A percentile compares a stretch with the other conserved stretches of the same genome.
Evolutionary conservation across 176 grass and related monocot species (phyloP).

Genomic region (Musa schizocarpa): DNA sequence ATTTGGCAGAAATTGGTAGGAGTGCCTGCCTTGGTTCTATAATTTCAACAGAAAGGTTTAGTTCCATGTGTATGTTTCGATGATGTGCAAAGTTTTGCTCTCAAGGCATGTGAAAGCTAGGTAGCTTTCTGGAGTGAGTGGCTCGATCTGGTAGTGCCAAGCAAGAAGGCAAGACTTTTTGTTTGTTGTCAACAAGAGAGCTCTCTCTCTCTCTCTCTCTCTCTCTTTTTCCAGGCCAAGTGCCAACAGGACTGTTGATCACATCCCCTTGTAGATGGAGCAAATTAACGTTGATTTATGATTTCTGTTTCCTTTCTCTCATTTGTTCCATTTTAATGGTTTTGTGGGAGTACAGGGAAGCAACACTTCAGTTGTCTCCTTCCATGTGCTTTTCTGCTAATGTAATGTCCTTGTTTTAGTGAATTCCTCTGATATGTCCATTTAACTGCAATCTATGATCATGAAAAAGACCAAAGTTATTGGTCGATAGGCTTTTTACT

Average conservation of each 20-base stretch:
- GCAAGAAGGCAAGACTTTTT: conserved; percentile 3
- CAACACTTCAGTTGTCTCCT: neutral
- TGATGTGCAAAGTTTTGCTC: conserved; percentile 11
- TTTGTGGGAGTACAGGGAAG: neutral
- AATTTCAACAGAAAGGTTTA: conserved; percentile 4
- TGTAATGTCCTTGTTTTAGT: neutral
- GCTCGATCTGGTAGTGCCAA: neutral
- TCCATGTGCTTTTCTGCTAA: neutral
- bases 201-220: neutral
- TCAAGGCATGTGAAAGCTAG: neutral
- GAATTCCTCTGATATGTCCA: neutral
- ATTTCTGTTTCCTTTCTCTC: neutral
- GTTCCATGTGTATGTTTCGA: neutral
- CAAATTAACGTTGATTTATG: neutral
- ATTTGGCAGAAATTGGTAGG: neutral
- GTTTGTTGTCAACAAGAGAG: neutral
- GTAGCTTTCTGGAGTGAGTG: conserved; percentile 1
- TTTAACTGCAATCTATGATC: neutral
- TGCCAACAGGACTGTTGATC: neutral
- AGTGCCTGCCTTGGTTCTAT: neutral
- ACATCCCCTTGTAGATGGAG: neutral
- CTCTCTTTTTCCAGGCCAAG: neutral
- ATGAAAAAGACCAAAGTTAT: neutral
- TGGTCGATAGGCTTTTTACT: no score
- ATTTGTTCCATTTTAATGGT: neutral